Conservation (phyloP, 768 basidiomycete species). For the Favolaschia claudopus region DNA sequence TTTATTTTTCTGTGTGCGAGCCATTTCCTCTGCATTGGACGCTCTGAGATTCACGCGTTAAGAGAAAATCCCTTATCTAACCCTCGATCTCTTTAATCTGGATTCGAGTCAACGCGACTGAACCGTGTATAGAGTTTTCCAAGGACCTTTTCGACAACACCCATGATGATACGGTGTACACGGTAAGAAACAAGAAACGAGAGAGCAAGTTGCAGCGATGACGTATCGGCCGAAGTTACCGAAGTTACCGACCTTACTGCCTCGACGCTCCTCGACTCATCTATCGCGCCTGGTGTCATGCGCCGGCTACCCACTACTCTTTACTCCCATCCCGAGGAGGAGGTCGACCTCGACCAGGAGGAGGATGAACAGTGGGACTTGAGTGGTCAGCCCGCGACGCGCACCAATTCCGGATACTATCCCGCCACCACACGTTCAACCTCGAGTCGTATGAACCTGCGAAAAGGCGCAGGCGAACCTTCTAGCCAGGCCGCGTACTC, state of each 20-base stretch:
- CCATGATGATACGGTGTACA: constrained; percentile 62
- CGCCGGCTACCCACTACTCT: constrained; percentile 72
- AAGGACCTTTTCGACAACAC: constrained; percentile 89
- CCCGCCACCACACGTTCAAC: constrained; percentile 38
- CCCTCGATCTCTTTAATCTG: constrained; percentile 97
- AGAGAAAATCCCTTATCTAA: constrained; percentile 45
- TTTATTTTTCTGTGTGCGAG: constrained; percentile 97
- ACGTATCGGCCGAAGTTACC: background rate
- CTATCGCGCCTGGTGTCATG: constrained; percentile 38
- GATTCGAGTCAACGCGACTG: background rate
- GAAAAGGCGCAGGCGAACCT: constrained; percentile 38
- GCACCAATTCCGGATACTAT: constrained; percentile 44
- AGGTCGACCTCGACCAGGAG: constrained; percentile 58
- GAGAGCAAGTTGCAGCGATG: too few relatives aligned
- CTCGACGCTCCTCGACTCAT: constrained; percentile 17
- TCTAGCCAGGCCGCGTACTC: constrained; percentile 79
- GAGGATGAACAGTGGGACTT: constrained; percentile 57
- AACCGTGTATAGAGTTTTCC: background rate
- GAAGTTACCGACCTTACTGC: too few relatives aligned
- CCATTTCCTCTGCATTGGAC: constrained; percentile 85
- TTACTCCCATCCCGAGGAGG: constrained; percentile 68
- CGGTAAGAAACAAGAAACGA: background rate
- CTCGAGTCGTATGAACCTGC: constrained; percentile 37
- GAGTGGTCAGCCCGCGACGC: constrained; percentile 41
- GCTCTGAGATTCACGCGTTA: background rate